Conservation (phyloP, 2,329 filamentous ascomycete species). For the Trichoderma cornu-damae region DNA sequence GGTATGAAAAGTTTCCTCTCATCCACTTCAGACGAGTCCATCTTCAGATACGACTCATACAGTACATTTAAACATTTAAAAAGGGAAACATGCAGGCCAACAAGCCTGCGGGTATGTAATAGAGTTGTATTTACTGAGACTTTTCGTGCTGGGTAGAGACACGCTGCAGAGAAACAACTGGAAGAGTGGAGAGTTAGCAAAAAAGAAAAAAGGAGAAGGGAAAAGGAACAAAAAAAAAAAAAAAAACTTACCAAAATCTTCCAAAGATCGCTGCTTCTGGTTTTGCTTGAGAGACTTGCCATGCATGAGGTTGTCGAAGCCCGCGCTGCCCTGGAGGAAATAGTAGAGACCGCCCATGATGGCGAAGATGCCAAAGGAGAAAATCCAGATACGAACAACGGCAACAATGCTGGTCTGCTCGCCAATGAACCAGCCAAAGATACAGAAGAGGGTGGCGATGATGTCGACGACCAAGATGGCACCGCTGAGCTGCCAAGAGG, state of each 20-base stretch:
- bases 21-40: conserved; percentile 33
- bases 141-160: conserved; percentile 91
- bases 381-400: conserved; percentile 84
- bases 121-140: conserved; percentile 55
- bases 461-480: conserved; percentile 80
- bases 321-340: conserved; percentile 71
- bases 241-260: conserved; percentile 76
- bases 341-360: conserved; percentile 70
- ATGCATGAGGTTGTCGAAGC: conserved; percentile 91
- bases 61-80: conserved; percentile 38
- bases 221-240: conserved; percentile 28
- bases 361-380: conserved; percentile 85
- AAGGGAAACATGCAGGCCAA: conserved; percentile 36
- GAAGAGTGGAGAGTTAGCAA: conserved; percentile 47
- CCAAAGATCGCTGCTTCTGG: conserved; percentile 76
- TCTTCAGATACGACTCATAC: conserved; percentile 36
- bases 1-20: conserved; percentile 36
- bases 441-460: conserved; percentile 76
- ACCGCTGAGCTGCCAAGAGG: conserved; percentile 76
- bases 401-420: conserved; percentile 71
- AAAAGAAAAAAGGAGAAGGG: not conserved
- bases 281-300: conserved; percentile 78
- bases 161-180: conserved; percentile 83
- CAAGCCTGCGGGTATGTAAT: conserved; percentile 37
- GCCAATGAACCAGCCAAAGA: conserved; percentile 75